Evolutionary conservation across 139 green algal genomes (phyloP).

Genomic region (Desmodesmus armatus): DNA sequence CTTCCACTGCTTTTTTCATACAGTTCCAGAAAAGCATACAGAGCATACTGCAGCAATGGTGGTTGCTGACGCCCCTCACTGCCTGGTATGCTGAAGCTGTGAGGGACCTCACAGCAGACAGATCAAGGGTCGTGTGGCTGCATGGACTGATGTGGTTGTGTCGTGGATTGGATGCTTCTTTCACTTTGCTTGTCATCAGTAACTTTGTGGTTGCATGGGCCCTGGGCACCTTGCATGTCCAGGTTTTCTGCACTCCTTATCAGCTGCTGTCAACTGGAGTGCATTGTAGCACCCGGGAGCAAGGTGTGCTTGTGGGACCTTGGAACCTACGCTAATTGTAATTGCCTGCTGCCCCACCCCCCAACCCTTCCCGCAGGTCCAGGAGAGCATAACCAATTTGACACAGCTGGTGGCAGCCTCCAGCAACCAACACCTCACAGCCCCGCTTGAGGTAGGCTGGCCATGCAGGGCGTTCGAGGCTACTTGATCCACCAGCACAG

Average conservation of each 20-base stretch:
- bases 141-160: too few species aligned
- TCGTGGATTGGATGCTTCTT: too few species aligned
- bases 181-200: neutral
- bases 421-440: neutral
- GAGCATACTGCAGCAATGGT: neutral
- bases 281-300: too few species aligned
- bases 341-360: too few species aligned
- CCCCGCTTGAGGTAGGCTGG: too few species aligned
- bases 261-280: neutral
- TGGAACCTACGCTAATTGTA: neutral
- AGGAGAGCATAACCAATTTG: slow-evolving; percentile 11
- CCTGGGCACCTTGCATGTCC: neutral
- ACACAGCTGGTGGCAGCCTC: neutral
- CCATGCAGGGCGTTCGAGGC: too few species aligned
- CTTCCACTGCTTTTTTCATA: neutral
- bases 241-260: neutral
- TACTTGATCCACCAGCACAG: neutral
- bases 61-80: too few species aligned
- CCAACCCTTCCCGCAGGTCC: slow-evolving; percentile 9
- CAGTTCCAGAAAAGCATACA: neutral
- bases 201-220: neutral
- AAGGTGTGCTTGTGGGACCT: neutral
- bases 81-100: neutral
- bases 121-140: too few species aligned
- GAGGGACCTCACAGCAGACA: neutral